These are phyloP conservation scores for Chrysopogon serrulatus DNA, from an alignment of 176 grass and related monocot species.

Conservation along the genomic window DNA sequence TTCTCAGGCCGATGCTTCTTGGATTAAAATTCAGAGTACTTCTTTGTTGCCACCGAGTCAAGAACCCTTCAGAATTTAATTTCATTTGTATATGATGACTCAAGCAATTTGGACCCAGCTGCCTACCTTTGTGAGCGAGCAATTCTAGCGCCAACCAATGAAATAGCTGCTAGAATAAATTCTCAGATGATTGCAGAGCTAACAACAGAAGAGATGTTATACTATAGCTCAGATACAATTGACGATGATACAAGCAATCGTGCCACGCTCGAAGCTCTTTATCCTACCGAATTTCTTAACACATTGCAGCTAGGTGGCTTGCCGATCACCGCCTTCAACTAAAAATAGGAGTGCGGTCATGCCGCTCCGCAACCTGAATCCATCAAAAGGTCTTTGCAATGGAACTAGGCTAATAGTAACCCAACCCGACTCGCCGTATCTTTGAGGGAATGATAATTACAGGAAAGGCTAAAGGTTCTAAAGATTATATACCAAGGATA, in stretches of 20 bases:
- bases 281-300: background rate
- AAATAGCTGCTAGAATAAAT: background rate
- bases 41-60: background rate
- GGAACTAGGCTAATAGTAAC: too few species aligned
- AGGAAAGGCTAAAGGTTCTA: too few species aligned
- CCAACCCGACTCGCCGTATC: too few species aligned
- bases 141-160: too few species aligned
- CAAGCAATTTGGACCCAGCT: background rate
- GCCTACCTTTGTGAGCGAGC: background rate
- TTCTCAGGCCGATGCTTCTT: background rate
- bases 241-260: background rate
- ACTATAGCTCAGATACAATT: background rate
- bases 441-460: too few species aligned
- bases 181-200: background rate
- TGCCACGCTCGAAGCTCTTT: background rate
- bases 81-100: background rate
- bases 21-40: background rate
- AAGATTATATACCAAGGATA: too few species aligned
- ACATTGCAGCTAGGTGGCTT: background rate
- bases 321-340: background rate
- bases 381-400: too few species aligned
- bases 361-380: too few species aligned
- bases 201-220: background rate
- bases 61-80: background rate
- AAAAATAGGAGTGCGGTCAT: background rate